A percentile compares a stretch with the other conserved stretches of the same genome.
These are phyloP conservation scores for Cadophora malorum DNA, from an alignment of 2,329 filamentous ascomycete species.

Conservation along the genomic window DNA sequence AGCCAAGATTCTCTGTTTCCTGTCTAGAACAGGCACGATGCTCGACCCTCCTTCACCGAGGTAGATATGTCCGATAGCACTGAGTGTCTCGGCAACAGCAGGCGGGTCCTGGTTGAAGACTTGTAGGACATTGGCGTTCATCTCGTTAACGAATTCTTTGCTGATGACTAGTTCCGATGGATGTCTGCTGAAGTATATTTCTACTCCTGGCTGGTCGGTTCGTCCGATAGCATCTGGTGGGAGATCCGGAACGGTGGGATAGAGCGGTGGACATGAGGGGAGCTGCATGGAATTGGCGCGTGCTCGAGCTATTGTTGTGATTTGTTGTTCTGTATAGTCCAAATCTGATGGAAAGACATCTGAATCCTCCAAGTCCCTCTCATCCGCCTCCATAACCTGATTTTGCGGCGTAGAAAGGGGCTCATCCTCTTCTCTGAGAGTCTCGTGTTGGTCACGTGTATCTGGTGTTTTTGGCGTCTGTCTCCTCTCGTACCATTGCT, in stretches of 20 bases:
- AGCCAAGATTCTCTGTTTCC: slow-evolving; percentile 43
- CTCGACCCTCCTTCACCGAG: slow-evolving; percentile 31
- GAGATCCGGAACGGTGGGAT: slow-evolving; percentile 33
- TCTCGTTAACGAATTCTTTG: slow-evolving; percentile 44
- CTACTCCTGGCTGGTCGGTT: slow-evolving; percentile 42
- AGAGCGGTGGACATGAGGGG: slow-evolving; percentile 13
- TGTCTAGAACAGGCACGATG: slow-evolving; percentile 40
- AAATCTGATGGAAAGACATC: not conserved
- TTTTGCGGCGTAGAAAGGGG: not conserved
- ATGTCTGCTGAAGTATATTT: slow-evolving; percentile 45
- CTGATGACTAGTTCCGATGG: slow-evolving; percentile 44
- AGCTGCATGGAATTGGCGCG: slow-evolving; percentile 11
- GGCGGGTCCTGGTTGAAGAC: slow-evolving; percentile 43
- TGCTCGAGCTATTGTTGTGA: not conserved
- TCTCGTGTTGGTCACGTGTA: not conserved
- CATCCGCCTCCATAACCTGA: not conserved
- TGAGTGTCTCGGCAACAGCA: slow-evolving; percentile 43
- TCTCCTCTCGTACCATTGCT: slow-evolving; percentile 10
- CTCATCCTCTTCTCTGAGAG: not conserved
- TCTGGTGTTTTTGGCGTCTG: slow-evolving; percentile 6
- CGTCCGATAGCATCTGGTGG: slow-evolving; percentile 40
- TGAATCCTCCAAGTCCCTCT: not conserved
- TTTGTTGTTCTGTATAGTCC: not conserved
- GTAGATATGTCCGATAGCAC: slow-evolving; percentile 44
- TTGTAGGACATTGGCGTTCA: slow-evolving; percentile 44